phyloP scores from a whole-genome alignment of 1,284 basidiomycete genomes.

The Puccinia horiana region DNA sequence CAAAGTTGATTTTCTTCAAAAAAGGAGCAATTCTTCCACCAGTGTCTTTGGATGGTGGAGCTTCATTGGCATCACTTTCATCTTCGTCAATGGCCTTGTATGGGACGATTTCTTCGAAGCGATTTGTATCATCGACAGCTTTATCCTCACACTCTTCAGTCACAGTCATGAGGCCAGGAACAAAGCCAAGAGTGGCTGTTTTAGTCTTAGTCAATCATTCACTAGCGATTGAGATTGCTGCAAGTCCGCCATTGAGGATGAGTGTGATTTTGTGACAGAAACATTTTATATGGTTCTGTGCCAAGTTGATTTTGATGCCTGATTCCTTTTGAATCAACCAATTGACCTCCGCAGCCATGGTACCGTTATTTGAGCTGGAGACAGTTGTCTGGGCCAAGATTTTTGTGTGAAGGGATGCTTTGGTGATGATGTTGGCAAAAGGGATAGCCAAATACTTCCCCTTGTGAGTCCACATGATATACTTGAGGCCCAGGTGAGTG shows the following conservation, averaged over 20 bases:
- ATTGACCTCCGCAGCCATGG: background rate
- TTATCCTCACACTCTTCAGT: background rate
- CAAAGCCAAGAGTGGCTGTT: background rate
- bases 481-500: background rate
- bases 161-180: background rate
- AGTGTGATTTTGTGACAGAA: conserved; percentile 7
- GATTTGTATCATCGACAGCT: background rate
- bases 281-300: background rate
- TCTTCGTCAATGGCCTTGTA: no score
- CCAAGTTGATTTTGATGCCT: background rate
- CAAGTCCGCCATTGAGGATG: background rate
- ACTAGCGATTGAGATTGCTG: no score
- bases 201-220: background rate
- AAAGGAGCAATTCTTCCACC: no score
- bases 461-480: conserved; percentile 6
- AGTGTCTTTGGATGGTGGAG: no score
- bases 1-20: background rate
- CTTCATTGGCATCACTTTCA: no score
- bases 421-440: conserved; percentile 4
- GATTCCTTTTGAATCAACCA: background rate
- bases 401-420: conserved; percentile 13
- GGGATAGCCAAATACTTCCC: conserved; percentile 11
- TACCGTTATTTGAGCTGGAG: background rate
- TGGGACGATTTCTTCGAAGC: no score
- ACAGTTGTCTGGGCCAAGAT: background rate